Percentiles rank a stretch among this genome's conserved stretches.
Evolutionary conservation across 176 grass and related monocot genomes (phyloP).

Genomic region (Carex kokanica): DNA sequence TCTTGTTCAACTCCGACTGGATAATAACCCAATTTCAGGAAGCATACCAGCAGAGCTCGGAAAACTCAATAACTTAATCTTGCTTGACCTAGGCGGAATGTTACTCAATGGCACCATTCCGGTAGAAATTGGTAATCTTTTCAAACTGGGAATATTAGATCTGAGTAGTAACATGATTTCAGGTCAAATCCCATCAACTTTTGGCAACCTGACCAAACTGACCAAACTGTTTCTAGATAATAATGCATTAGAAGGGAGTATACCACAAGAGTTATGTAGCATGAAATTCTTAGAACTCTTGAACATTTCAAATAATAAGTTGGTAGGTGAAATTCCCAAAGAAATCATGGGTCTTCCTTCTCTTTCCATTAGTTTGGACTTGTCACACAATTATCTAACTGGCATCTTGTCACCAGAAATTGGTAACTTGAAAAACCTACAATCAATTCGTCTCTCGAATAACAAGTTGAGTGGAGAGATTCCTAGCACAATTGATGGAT

Average conservation of each 20-base stretch:
- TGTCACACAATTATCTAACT: background rate
- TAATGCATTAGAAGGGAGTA: background rate
- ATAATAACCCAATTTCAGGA: background rate
- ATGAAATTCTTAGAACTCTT: background rate
- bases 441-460: slow-evolving; percentile 9
- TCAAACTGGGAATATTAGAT: background rate
- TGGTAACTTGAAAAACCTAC: slow-evolving; percentile 7
- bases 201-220: background rate
- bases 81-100: background rate
- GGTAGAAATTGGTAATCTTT: background rate
- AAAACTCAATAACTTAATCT: background rate
- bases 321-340: slow-evolving; percentile 27
- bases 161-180: background rate
- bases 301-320: slow-evolving; percentile 26
- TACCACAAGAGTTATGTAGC: background rate
- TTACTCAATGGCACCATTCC: background rate
- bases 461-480: slow-evolving; percentile 26
- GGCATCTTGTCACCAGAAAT: slow-evolving; percentile 16
- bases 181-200: background rate
- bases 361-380: background rate
- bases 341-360: background rate
- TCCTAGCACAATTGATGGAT: slow-evolving; percentile 25
- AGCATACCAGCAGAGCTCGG: background rate
- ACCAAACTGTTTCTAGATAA: background rate
- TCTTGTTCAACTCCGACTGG: background rate